These are phyloP conservation scores for Tylopilus vinaceipallidus DNA, from an alignment of 768 basidiomycete genomes.

Conservation along the genomic window DNA sequence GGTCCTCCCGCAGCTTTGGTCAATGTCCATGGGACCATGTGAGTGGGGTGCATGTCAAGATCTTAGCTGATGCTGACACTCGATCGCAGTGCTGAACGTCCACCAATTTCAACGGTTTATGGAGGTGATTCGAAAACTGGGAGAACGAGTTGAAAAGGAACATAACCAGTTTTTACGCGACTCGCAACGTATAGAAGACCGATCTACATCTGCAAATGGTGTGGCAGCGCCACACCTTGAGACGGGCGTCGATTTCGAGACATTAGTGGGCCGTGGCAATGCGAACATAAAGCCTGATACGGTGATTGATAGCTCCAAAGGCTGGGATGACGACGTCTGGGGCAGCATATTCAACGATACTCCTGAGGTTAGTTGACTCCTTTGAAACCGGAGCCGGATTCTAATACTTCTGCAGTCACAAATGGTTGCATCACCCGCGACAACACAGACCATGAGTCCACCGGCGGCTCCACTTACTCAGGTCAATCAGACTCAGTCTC, in stretches of 20 bases:
- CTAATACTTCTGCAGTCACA: constrained; percentile 16
- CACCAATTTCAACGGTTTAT: constrained; percentile 94
- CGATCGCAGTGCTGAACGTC: constrained; percentile 61
- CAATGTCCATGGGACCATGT: constrained; percentile 96
- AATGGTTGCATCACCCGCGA: constrained; percentile 11
- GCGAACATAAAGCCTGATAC: constrained; percentile 47
- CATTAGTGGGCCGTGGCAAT: constrained; percentile 65
- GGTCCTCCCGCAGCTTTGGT: constrained; percentile 90
- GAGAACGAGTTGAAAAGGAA: constrained; percentile 88
- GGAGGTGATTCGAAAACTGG: constrained; percentile 71
- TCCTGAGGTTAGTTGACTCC: constrained; percentile 21
- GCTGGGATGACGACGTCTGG: constrained; percentile 87
- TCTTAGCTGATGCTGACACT: neutral
- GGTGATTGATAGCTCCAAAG: constrained; percentile 35
- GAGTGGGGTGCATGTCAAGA: constrained; percentile 29
- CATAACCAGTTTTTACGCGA: constrained; percentile 92
- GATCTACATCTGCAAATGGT: constrained; percentile 50
- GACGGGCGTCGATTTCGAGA: constrained; percentile 81
- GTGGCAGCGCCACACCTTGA: constrained; percentile 34
- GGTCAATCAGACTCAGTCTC: constrained; percentile 32
- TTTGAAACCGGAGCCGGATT: neutral
- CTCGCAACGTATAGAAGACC: constrained; percentile 86
- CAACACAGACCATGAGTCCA: constrained; percentile 16
- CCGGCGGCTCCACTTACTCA: constrained; percentile 6
- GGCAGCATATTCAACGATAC: constrained; percentile 65